Base-by-base conservation (phyloP, 169 alveolate species). In the Eimeria maxima region DNA sequence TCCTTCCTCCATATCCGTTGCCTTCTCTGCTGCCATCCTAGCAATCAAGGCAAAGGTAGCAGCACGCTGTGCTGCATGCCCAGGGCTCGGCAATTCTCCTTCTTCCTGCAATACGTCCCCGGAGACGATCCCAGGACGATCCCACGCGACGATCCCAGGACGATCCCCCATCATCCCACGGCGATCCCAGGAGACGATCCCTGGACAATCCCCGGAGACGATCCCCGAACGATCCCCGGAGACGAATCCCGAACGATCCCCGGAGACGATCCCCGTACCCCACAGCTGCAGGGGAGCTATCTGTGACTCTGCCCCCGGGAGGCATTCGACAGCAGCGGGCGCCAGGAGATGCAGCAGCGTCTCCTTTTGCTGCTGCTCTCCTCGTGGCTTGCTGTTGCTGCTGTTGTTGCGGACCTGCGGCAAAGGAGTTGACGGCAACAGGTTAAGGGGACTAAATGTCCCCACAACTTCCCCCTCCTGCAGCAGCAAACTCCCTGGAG, bases 41-140 rank as follows among this genome's bases (percentile, higher is more conserved):
- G 90, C 90, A 50, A 47, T 73, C 67, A 81, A 81, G 27, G 90
- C 90, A 22, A 81, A 81, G 11, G 47, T 44, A n/a, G 90, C 71
- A 10, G 90, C 90, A 22, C 90, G 67, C 71, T 81, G 73, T n/a
- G 90, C 90, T 10, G 90, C 90, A 45, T 81, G 50, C 47, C n/a
- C 57, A 5, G 90, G 90, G n/a, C 47, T 81, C n/a, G 53, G 71
- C 6, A 81, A 47, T 53, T 81, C 90, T 1, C 90, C 90, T n/a
- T 81, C 90, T 45, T 81, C 90, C n/a, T 50, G 47, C 71, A 76
- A 33, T 8, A 24, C 16, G n/a, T 57, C 67, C 67, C 22, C 67
- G 67, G 67, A 57, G 67, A 57, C 67, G 67, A 57, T 57, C 67
- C 67, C 67, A 57, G 67, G 67, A 14, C 67, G 67, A 6, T 57